Evolutionary conservation across 148 eudicot species (phyloP), one percentile per base, ranked within the genome.

Genomic region (Selenicereus undatus): DNA sequence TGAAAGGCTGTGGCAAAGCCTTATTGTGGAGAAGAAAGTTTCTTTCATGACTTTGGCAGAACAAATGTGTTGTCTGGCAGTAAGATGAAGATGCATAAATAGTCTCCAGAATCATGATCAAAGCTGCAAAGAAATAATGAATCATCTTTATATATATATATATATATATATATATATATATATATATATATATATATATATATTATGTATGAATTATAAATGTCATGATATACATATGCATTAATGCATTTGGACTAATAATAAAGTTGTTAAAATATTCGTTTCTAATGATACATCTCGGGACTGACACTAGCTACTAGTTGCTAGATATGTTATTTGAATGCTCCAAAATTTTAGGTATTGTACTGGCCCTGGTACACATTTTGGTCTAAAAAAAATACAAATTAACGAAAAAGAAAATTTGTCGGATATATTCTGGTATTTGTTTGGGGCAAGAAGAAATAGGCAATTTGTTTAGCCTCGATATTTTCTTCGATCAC

Each of bases 271-370:
- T 65, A 32, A 65, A 65, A 65, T 65, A 24, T 65, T 65, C 17
- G 71, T 24, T 65, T 65, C 71, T 65, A 32, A 65, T 11, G 2
- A 24, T 65, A 30, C 26, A 4, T 65, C 32, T 65, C 4, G 20
- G 11, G n/a, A n/a, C n/a, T n/a, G n/a, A n/a, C n/a, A n/a, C 71
- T 65, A 27, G 71, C 71, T 65, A 9, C 71, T 26, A 65, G 16
- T 13, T 65, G 4, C 12, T 65, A 24, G 35, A 2, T 65, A 24
- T 0, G 14, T 1, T 65, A 62, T 62, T 4, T 54, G 21, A 20
- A 62, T 62, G 68, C 32, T 65, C 71, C 71, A 24, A 65, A 65
- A 65, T 27, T 65, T 65, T 27, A 65, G 21, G 71, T 65, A 65
- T 65, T n/a, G 60, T 54, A 54, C 18, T 54, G 2, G 26, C 7